Evolutionary conservation across 345 rosid species (phyloP).

Genomic region (Boechera divaricarpa): DNA sequence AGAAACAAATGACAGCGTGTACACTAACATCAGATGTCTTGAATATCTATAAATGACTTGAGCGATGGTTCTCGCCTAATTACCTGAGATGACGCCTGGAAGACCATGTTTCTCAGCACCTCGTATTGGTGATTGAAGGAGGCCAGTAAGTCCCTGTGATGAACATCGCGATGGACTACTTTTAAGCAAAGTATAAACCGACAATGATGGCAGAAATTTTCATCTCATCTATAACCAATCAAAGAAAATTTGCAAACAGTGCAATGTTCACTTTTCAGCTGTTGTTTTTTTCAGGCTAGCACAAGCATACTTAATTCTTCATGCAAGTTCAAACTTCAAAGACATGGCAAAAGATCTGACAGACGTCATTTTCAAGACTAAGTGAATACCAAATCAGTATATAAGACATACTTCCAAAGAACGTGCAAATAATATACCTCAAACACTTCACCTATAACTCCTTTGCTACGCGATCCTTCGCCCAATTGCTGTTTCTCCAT

Average conservation of each 20-base stretch:
- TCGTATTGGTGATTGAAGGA: constrained; percentile 89
- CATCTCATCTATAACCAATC: constrained; percentile 22
- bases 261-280: not conserved
- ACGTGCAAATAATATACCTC: constrained; percentile 60
- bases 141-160: constrained; percentile 89
- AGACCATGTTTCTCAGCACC: constrained; percentile 95
- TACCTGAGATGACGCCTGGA: constrained; percentile 96
- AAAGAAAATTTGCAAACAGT: constrained; percentile 3
- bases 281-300: not conserved
- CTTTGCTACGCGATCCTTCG: constrained; percentile 79
- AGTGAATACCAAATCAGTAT: not conserved
- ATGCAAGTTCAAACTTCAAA: constrained; percentile 22
- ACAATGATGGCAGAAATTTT: constrained; percentile 1
- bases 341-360: not conserved
- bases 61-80: constrained; percentile 13
- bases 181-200: constrained; percentile 20
- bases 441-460: constrained; percentile 88
- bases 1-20: constrained; percentile 12
- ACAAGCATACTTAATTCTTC: constrained; percentile 24
- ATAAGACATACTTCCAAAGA: not conserved
- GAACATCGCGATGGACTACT: constrained; percentile 7
- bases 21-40: constrained; percentile 12
- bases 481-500: constrained; percentile 78
- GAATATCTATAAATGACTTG: constrained; percentile 17
- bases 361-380: constrained; percentile 1